Evolutionary conservation across 495 filamentous ascomycete species (phyloP), one percentile per base, ranked within the genome.

Genomic region (Aspergillus saccharolyticus): DNA sequence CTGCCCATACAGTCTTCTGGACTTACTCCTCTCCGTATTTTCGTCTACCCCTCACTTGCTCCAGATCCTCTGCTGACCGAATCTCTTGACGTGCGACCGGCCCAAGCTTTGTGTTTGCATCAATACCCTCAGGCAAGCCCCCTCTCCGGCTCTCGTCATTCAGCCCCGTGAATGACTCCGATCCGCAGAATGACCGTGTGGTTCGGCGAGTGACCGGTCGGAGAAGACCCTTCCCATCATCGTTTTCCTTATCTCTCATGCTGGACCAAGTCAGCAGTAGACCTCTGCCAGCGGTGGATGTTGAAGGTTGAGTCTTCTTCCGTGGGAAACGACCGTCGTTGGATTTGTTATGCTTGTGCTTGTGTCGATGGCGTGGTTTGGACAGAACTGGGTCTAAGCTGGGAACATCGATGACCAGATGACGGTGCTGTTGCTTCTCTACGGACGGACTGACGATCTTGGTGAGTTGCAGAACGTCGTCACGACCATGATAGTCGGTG

Each of bases 21-120:
- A 55, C 78, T 30, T 68, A 81, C 79, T 75, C 68, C 64, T 81
- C 79, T n/a, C 74, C 72, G 57, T 66, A 71, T 56, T 74, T 76
- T 24, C 75, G 67, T 46, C 62, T 68, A 60, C 67, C 63, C 49
- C 62, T 75, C 33, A 77, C 72, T 55, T 63, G 63, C 46, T 70
- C 69, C 51, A 80, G 59, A 62, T 79, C 75, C 28, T 70, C 73
- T 62, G 70, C 68, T 10, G 69, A 74, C 18, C 69, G 69, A 52
- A 74, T 72, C 58, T 70, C 73, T 39, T 63, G 70, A 21, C 60
- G 62, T 25, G 65, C 63, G 47, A 72, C 68, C 47, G 63, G 56
- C 8, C 70, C 68, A 17, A 72, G 24, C 19, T 63, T 64, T 20
- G 70, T 72, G 43, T 60, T 62, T 54, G 63, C 57, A 16, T 74